These are phyloP conservation scores for Guyanaporus albipodus DNA, from an alignment of 768 basidiomycete species.

Conservation along the genomic window DNA sequence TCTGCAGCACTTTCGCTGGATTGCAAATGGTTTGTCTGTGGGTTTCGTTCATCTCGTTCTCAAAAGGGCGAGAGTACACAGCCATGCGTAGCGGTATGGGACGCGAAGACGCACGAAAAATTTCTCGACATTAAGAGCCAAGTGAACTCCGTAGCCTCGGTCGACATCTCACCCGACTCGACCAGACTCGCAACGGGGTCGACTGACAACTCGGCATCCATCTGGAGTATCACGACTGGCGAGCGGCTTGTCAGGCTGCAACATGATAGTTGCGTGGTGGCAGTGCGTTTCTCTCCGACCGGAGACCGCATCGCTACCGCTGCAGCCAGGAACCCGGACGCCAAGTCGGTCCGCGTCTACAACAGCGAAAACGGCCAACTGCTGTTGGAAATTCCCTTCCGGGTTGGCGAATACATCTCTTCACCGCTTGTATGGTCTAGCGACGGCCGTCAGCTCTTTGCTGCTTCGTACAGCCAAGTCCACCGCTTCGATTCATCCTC, in stretches of 20 bases:
- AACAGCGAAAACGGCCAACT: not conserved
- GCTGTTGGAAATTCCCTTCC: not conserved
- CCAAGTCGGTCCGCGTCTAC: not conserved
- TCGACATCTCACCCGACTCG: not conserved
- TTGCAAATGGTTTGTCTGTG: not conserved
- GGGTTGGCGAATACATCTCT: not conserved
- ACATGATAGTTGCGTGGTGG: not conserved
- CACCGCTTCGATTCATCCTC: not conserved
- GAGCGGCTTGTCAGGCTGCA: not conserved
- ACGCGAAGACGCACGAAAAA: no score
- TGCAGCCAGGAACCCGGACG: not conserved
- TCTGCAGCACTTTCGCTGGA: not conserved
- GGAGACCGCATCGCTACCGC: conserved; percentile 3
- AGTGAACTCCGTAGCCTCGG: no score
- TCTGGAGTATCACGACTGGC: not conserved
- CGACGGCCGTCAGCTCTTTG: not conserved
- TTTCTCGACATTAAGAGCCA: no score
- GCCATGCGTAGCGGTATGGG: no score
- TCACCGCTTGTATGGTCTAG: not conserved
- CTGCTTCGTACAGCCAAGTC: not conserved
- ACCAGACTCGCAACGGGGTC: not conserved
- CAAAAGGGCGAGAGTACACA: no score
- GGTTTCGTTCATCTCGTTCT: no score
- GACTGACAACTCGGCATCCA: not conserved
- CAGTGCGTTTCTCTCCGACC: not conserved